Conservation (phyloP, 1,284 basidiomycete species). For the Leccinum fallax region DNA sequence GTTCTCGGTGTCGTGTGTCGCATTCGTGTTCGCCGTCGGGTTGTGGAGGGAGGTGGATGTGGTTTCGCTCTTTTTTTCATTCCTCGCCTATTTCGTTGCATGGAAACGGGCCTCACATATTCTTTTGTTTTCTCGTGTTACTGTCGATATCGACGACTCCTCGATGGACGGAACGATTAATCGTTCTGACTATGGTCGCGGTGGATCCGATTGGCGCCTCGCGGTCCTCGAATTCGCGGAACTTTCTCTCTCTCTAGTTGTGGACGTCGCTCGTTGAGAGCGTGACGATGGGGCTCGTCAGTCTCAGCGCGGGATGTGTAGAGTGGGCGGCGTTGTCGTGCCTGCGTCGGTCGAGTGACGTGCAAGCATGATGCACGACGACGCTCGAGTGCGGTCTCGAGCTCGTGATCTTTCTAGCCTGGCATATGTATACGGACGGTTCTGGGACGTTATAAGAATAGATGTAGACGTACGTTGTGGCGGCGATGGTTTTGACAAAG, state of each 20-base stretch:
- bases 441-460: neutral
- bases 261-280: conserved; percentile 13
- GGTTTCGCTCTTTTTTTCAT: too few relatives aligned
- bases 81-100: too few relatives aligned
- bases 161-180: too few relatives aligned
- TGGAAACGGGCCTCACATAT: too few relatives aligned
- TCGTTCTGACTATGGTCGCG: too few relatives aligned
- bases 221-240: too few relatives aligned
- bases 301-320: conserved; percentile 6
- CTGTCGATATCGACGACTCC: too few relatives aligned
- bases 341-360: neutral
- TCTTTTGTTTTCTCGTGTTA: too few relatives aligned
- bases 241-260: neutral
- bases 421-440: neutral
- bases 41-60: neutral
- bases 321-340: neutral
- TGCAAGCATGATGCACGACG: neutral
- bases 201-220: too few relatives aligned
- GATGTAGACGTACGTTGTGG: neutral
- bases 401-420: neutral
- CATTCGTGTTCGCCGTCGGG: conserved; percentile 4
- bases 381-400: neutral
- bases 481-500: neutral
- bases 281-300: conserved; percentile 7
- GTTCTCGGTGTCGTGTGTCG: conserved; percentile 2